Base-by-base conservation (phyloP, 306 rosid species). In the Castanospermum australe region DNA sequence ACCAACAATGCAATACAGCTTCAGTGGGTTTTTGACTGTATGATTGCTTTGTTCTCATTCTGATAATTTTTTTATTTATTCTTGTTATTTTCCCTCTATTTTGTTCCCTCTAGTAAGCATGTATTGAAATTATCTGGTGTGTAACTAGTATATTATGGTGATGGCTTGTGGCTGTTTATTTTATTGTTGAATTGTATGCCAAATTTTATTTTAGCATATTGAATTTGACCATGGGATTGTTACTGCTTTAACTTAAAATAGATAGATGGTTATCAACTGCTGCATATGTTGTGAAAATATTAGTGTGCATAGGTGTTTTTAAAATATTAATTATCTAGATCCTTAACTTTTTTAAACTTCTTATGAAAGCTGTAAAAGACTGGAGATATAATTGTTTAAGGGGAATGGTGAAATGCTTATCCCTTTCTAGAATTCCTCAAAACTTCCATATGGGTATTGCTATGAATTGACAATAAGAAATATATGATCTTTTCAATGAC, bases 11-110 rank as follows among this genome's bases (percentile, higher is more conserved):
- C 99, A 95, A 28, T 95, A 92, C 91, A 94, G 97, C 94, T 74
- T 81, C 87, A 92, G 99, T 78, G 99, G 99, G 36, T 94, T 95
- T 90, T 82, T 91, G 71, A 92, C 98, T n/a, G 99, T 95, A 91
- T 70, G 93, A 20, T 73, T 75, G 71, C 85, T 47, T 68, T 70
- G 35, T 80, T 47, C 81, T 65, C 71, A 71, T 57, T 68, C 79
- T 80, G 45, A 50, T 82, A 62, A 28, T 51, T 57, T 82, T 82
- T 32, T 75, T 70, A 12, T 25, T 44, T 39, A 13, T 60, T 72
- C 61, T 52, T 63, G 56, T 62, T 35, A 67, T 17, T 38, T 17
- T 35, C 12, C 13, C 70, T 11, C 35, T 20, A 17, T 13, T 42
- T 57, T 73, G 65, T 76, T 24, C 18, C 13, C 64, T 66, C 47